phyloP scores from a whole-genome alignment of 2,329 filamentous ascomycete genomes.

The Allantophomopsis lycopodina region DNA sequence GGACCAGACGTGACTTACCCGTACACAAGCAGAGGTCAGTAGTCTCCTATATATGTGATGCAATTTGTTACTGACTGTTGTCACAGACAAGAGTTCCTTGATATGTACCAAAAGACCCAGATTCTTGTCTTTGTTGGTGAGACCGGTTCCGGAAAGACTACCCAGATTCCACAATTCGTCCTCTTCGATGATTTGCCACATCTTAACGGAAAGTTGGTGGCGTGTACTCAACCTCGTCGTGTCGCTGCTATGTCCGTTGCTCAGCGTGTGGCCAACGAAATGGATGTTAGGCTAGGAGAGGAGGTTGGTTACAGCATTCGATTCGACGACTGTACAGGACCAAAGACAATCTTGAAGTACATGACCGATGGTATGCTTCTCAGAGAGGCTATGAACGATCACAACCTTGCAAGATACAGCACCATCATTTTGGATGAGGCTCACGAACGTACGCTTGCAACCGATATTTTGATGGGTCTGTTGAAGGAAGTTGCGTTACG shows the following conservation, averaged over 20 bases:
- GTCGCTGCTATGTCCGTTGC: slow-evolving; percentile 98
- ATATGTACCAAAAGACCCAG: slow-evolving; percentile 85
- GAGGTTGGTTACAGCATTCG: slow-evolving; percentile 98
- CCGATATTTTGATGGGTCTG: slow-evolving; percentile 93
- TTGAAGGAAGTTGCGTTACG: slow-evolving; percentile 79
- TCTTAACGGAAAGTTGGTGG: slow-evolving; percentile 73
- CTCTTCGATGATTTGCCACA: slow-evolving; percentile 94
- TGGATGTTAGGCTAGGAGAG: slow-evolving; percentile 84
- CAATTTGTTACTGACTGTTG: slow-evolving; percentile 7
- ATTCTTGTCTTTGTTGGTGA: slow-evolving; percentile 98
- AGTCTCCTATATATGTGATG: background rate
- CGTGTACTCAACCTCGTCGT: slow-evolving; percentile 93
- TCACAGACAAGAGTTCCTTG: slow-evolving; percentile 72
- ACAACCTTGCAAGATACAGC: slow-evolving; percentile 81
- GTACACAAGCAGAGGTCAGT: slow-evolving; percentile 77
- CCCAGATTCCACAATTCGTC: slow-evolving; percentile 97
- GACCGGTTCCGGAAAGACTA: slow-evolving; percentile 98
- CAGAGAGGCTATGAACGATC: slow-evolving; percentile 92
- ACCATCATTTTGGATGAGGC: slow-evolving; percentile 98
- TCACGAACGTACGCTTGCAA: slow-evolving; percentile 92
- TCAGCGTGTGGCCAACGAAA: slow-evolving; percentile 92
- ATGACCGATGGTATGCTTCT: slow-evolving; percentile 99
- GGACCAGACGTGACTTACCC: slow-evolving; percentile 71
- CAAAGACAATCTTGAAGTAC: slow-evolving; percentile 90
- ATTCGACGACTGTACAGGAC: slow-evolving; percentile 88